These are phyloP conservation scores for Bipolaris sorokiniana DNA, from an alignment of 2,329 filamentous ascomycete species.

Conservation along the genomic window DNA sequence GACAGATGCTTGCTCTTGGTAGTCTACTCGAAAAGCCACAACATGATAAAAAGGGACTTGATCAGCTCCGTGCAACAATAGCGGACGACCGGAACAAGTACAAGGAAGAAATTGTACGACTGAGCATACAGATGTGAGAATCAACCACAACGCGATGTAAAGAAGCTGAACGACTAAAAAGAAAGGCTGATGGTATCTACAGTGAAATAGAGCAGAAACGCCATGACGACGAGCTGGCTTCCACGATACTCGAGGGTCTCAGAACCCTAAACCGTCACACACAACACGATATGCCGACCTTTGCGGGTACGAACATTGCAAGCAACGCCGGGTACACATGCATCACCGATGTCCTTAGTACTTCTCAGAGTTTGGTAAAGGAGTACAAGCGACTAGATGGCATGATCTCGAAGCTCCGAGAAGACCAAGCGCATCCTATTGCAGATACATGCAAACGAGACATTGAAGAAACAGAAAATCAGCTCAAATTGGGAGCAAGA, in stretches of 20 bases:
- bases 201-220: slow-evolving; percentile 25
- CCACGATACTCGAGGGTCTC: slow-evolving; percentile 27
- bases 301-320: slow-evolving; percentile 23
- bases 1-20: slow-evolving; percentile 29
- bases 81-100: slow-evolving; percentile 24
- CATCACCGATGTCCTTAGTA: slow-evolving; percentile 18
- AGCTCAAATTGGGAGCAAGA: slow-evolving; percentile 36
- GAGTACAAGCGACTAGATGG: slow-evolving; percentile 36
- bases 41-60: slow-evolving; percentile 29
- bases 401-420: slow-evolving; percentile 23
- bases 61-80: slow-evolving; percentile 30
- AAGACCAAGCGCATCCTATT: slow-evolving; percentile 21
- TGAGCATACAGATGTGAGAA: slow-evolving; percentile 31
- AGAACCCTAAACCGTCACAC: slow-evolving; percentile 15
- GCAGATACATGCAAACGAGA: slow-evolving; percentile 35
- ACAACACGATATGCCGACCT: slow-evolving; percentile 8
- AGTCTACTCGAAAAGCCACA: slow-evolving; percentile 29
- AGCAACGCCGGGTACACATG: slow-evolving; percentile 24
- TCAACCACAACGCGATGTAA: neutral
- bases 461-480: slow-evolving; percentile 27
- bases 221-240: slow-evolving; percentile 32
- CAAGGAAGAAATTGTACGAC: slow-evolving; percentile 26
- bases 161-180: neutral
- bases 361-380: slow-evolving; percentile 26
- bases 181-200: neutral